These are phyloP conservation scores for Gnomoniopsis smithogilvyi DNA, from an alignment of 2,329 filamentous ascomycete species.

Conservation along the genomic window DNA sequence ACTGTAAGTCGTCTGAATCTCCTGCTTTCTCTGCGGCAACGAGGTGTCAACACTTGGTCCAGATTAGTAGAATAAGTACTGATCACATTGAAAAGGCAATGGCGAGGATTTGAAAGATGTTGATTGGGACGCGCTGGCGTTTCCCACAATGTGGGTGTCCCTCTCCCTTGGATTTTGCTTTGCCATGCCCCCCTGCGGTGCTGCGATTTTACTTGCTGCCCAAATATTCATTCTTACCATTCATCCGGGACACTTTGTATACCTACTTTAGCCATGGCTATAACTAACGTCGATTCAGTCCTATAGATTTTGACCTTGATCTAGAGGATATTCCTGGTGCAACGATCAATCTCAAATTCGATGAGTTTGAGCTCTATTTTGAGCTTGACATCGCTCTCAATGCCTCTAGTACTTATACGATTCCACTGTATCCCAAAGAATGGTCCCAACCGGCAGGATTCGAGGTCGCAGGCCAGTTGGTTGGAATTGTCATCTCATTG, in stretches of 20 bases:
- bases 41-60: not conserved
- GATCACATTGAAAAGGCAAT: not conserved
- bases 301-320: constrained; percentile 42
- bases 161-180: not conserved
- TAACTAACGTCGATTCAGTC: not conserved
- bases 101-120: constrained; percentile 21
- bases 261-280: constrained; percentile 10
- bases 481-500: constrained; percentile 46
- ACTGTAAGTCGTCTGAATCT: not conserved
- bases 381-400: constrained; percentile 40
- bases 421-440: constrained; percentile 46
- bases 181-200: not conserved
- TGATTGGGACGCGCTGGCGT: constrained; percentile 27
- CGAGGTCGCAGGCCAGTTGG: constrained; percentile 33
- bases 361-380: constrained; percentile 50
- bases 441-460: constrained; percentile 38
- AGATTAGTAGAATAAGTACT: not conserved
- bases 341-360: constrained; percentile 44
- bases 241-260: constrained; percentile 12
- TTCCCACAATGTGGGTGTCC: constrained; percentile 28
- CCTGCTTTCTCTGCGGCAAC: not conserved
- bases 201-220: too few species aligned
- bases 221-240: too few species aligned
- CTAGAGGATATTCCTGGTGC: constrained; percentile 40
- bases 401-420: constrained; percentile 38